phyloP scores from a whole-genome alignment of 805 yeast species.

The Cyberlindnera meyerae region DNA sequence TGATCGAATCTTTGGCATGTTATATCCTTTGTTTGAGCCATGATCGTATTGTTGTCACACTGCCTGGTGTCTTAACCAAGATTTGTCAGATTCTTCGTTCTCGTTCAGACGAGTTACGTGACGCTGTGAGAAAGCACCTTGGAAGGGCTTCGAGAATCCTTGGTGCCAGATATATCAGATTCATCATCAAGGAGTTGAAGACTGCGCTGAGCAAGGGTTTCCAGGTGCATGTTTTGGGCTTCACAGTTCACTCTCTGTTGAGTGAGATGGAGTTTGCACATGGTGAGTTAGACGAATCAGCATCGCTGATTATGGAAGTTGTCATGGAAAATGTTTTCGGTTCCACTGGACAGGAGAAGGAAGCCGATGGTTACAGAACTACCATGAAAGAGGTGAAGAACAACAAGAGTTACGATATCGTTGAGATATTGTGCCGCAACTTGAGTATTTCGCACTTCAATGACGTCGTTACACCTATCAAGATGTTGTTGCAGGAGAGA shows the following conservation, averaged over 20 bases:
- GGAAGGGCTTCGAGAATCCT: constrained; percentile 57
- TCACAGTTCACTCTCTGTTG: constrained; percentile 72
- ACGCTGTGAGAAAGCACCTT: constrained; percentile 72
- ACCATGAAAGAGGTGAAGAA: constrained; percentile 87
- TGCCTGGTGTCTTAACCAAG: constrained; percentile 80
- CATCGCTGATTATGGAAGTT: constrained; percentile 55
- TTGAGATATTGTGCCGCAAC: constrained; percentile 66
- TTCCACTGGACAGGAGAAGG: constrained; percentile 87
- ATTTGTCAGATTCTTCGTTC: constrained; percentile 87
- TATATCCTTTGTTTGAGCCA: constrained; percentile 58
- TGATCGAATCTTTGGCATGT: constrained; percentile 75
- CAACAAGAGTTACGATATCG: constrained; percentile 84
- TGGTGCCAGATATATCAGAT: constrained; percentile 70
- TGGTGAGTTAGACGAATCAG: constrained; percentile 73
- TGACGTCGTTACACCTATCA: constrained; percentile 62
- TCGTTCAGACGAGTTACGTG: constrained; percentile 82
- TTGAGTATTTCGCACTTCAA: constrained; percentile 55
- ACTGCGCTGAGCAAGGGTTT: constrained; percentile 83
- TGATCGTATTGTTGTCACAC: constrained; percentile 47
- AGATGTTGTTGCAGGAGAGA: constrained; percentile 55
- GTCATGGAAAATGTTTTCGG: constrained; percentile 94
- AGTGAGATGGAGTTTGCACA: constrained; percentile 48
- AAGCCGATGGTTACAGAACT: constrained; percentile 83
- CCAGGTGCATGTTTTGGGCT: constrained; percentile 89
- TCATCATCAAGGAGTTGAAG: constrained; percentile 72